Evolutionary conservation across 441 rosid genomes (phyloP).

Genomic region (Populus hybrid): DNA sequence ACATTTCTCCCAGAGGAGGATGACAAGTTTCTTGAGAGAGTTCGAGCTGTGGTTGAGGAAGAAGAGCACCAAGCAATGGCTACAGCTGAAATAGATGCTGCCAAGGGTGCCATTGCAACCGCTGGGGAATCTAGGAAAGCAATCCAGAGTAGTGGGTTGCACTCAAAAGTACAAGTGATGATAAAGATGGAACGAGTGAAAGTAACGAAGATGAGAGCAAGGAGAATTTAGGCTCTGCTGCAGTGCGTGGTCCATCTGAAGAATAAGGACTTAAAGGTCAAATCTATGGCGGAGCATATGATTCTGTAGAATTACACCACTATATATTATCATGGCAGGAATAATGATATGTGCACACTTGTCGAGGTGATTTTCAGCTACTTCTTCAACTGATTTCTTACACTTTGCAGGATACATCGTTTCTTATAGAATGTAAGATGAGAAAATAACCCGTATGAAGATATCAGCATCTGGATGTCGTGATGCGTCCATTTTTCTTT

Average conservation of each 20-base stretch:
- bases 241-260: conserved; percentile 20
- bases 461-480: too few relatives aligned
- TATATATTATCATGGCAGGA: conserved; percentile 90
- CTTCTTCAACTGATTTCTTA: background rate
- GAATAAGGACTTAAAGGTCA: conserved; percentile 36
- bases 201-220: conserved; percentile 22
- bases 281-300: conserved; percentile 37
- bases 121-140: conserved; percentile 53
- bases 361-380: conserved; percentile 58
- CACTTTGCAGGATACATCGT: background rate
- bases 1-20: conserved; percentile 95
- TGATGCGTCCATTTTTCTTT: too few relatives aligned
- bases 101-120: conserved; percentile 59
- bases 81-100: conserved; percentile 55
- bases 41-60: conserved; percentile 90
- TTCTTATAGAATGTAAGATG: background rate
- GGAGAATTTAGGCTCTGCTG: conserved; percentile 23
- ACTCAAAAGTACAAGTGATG: conserved; percentile 25
- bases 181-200: conserved; percentile 22
- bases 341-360: conserved; percentile 74
- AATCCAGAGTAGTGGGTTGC: conserved; percentile 23
- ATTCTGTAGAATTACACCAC: conserved; percentile 65
- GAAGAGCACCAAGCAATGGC: conserved; percentile 77
- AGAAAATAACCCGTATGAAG: too few relatives aligned
- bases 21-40: conserved; percentile 84